Conservation (phyloP, 2,329 filamentous ascomycete species). For the Orbilia blumenaviensis region DNA sequence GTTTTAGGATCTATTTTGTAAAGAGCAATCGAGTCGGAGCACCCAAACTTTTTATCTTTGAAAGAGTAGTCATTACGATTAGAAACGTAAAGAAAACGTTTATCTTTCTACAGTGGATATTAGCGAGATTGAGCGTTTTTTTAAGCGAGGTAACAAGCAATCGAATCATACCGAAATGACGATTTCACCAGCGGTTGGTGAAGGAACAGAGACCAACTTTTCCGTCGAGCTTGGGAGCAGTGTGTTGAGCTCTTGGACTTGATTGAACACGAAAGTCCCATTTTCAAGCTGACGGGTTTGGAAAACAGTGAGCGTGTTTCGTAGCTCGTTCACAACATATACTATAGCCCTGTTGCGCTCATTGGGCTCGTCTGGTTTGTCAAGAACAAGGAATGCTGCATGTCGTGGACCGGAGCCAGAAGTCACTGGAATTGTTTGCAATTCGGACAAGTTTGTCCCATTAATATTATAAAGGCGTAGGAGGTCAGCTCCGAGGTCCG, state of each 20-base stretch:
- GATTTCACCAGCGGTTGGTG: conserved; percentile 68
- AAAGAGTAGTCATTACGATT: conserved; percentile 72
- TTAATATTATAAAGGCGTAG: conserved; percentile 69
- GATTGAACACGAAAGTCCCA: conserved; percentile 56
- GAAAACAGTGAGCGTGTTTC: conserved; percentile 69
- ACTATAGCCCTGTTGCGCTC: conserved; percentile 64
- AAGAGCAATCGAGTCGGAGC: conserved; percentile 72
- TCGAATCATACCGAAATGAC: conserved; percentile 69
- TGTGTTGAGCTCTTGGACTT: conserved; percentile 65
- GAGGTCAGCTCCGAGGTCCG: conserved; percentile 73
- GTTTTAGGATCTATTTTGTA: conserved; percentile 67
- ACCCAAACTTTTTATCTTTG: conserved; percentile 57
- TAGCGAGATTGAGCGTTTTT: conserved; percentile 59
- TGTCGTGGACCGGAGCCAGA: conserved; percentile 73
- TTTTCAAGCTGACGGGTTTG: conserved; percentile 65
- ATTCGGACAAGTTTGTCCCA: conserved; percentile 59
- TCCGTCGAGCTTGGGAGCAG: conserved; percentile 60
- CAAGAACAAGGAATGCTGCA: conserved; percentile 65
- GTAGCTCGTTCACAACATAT: conserved; percentile 71
- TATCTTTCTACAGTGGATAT: conserved; percentile 65
- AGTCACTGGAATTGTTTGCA: conserved; percentile 62
- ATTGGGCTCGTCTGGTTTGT: conserved; percentile 47
- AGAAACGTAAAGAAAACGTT: conserved; percentile 72
- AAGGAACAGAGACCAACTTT: conserved; percentile 29
- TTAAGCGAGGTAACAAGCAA: no score